phyloP scores from a whole-genome alignment of 1,284 basidiomycete species.

The Trametes polyzona region DNA sequence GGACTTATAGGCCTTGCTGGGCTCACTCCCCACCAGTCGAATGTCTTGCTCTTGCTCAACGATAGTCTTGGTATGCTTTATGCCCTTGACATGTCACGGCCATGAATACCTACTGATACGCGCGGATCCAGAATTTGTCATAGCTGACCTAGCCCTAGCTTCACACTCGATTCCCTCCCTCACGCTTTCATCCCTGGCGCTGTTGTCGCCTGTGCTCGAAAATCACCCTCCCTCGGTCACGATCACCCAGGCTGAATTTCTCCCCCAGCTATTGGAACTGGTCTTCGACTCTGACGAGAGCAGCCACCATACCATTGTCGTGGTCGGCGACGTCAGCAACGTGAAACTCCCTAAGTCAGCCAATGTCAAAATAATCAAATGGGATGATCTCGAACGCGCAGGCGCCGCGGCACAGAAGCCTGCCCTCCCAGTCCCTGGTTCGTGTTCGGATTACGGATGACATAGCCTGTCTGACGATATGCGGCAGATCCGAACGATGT shows the following conservation, averaged over 20 bases:
- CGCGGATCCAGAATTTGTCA: slow-evolving; percentile 63
- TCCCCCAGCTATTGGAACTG: slow-evolving; percentile 66
- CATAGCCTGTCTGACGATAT: not conserved
- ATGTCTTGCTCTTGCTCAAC: slow-evolving; percentile 71
- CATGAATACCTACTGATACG: not conserved
- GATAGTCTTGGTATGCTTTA: slow-evolving; percentile 65
- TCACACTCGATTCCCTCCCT: slow-evolving; percentile 71
- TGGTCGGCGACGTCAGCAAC: slow-evolving; percentile 61
- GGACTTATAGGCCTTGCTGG: slow-evolving; percentile 64
- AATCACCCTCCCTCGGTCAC: slow-evolving; percentile 69
- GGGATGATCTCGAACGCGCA: slow-evolving; percentile 66
- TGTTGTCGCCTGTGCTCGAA: slow-evolving; percentile 66
- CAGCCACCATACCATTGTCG: slow-evolving; percentile 60
- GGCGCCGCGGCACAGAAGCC: slow-evolving; percentile 55
- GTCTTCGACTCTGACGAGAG: slow-evolving; percentile 61
- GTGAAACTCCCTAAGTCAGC: slow-evolving; percentile 44
- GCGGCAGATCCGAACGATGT: slow-evolving; percentile 60
- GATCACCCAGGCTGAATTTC: slow-evolving; percentile 63
- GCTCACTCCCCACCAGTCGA: slow-evolving; percentile 66
- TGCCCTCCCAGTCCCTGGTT: slow-evolving; percentile 53
- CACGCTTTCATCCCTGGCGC: slow-evolving; percentile 60
- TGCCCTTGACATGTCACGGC: not conserved
- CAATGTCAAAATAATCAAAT: slow-evolving; percentile 60
- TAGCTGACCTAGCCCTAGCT: slow-evolving; percentile 76
- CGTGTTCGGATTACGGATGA: slow-evolving; percentile 23